Base-by-base conservation (phyloP, 148 eudicot species). In the Diospyros kaki region DNA sequence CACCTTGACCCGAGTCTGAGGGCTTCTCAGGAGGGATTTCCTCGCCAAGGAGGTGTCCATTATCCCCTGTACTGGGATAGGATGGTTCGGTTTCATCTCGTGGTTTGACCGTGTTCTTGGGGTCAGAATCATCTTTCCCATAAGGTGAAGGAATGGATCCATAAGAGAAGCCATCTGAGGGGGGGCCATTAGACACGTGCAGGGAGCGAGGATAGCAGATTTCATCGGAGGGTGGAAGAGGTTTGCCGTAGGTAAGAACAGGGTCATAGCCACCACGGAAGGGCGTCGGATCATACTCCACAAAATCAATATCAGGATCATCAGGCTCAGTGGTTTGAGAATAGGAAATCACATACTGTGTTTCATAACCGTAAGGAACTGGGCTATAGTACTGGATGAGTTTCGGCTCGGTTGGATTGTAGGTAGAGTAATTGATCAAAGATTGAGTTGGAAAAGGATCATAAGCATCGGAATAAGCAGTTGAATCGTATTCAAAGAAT, bases 251-350 rank as follows among this genome's bases (percentile, higher is more conserved):
- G 4, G 87, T 80, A 4, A 50, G 68, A 71, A 52, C 13, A 65
- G 74, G 81, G 77, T 91, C 88, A 77, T 93, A 93, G 10, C 97
- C 97, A 43, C 97, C 97, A 48, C 58, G 80, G 61, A 77, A 93
- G n/a, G 93, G 90, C 2, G 85, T 80, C 2, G 89, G 84, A 80
- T 91, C 83, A 53, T 85, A 85, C 5, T 89, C 89, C 3, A 79
- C 88, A 71, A 66, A 85, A 5, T 79, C 86, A 28, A 73, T 76
- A 11, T 82, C 77, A 2, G 89, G 86, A 78, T 90, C 83, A 14
- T 41, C 75, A 7, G 56, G 0, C 14, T 39, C 12, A 9, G 55
- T 68, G 28, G 28, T 28, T 28, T 28, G 28, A 46, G 83, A 78
- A 67, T 87, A 74, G 6, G 84, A 86, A 14, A 85, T 61, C 10